phyloP scores from a whole-genome alignment of 805 yeast species.

The Teunomyces aglyptinius region DNA sequence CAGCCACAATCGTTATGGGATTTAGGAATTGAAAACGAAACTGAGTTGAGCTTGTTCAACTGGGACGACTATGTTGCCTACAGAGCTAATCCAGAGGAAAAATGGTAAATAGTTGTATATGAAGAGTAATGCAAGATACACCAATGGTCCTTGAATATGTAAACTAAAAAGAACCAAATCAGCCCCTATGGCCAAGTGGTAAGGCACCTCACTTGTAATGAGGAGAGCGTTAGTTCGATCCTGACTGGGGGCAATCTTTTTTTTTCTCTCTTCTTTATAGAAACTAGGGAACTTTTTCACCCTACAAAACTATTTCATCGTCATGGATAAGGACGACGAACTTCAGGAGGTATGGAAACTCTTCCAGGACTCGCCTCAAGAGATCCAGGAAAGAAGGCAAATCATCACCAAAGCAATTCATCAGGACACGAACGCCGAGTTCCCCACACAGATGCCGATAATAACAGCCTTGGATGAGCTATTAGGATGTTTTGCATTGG shows the following conservation, averaged over 20 bases:
- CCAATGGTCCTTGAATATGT: background rate
- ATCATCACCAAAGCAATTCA: slow-evolving; percentile 19
- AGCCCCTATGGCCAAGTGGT: slow-evolving; percentile 40
- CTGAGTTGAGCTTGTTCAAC: slow-evolving; percentile 85
- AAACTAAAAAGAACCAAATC: background rate
- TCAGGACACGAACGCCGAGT: slow-evolving; percentile 17
- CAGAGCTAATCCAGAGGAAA: slow-evolving; percentile 83
- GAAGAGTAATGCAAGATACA: no score
- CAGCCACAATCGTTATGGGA: slow-evolving; percentile 30
- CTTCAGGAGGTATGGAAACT: slow-evolving; percentile 29
- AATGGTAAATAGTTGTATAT: slow-evolving; percentile 55
- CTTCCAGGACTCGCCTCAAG: slow-evolving; percentile 30
- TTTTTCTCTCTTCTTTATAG: background rate
- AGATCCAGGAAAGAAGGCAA: slow-evolving; percentile 22
- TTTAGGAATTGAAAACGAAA: slow-evolving; percentile 69
- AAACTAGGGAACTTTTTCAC: no score
- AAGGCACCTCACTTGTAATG: slow-evolving; percentile 43
- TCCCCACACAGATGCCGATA: slow-evolving; percentile 36
- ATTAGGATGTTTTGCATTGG: slow-evolving; percentile 81
- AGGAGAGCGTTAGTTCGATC: slow-evolving; percentile 41
- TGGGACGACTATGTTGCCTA: slow-evolving; percentile 60
- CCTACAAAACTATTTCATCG: background rate
- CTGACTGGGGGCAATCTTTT: slow-evolving; percentile 30
- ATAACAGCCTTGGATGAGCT: slow-evolving; percentile 85
- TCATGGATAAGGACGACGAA: slow-evolving; percentile 22